Evolutionary conservation across 495 filamentous ascomycete genomes (phyloP), one percentile per base, ranked within the genome.

Genomic region (Elaphomyces granulatus): DNA sequence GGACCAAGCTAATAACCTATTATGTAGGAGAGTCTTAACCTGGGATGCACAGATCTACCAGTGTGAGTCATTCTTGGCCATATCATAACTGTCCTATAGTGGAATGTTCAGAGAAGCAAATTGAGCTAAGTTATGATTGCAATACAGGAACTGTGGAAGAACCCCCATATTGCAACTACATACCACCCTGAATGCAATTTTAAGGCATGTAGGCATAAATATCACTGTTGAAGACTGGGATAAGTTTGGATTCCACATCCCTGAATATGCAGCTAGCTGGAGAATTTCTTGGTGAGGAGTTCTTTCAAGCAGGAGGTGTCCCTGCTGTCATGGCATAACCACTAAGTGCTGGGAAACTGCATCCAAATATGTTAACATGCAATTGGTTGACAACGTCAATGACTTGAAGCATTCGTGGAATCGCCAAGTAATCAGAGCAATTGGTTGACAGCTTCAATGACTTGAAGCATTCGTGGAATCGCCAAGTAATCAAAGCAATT

Each of bases 231-330:
- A 74, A 38, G 69, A 73, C 41, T 74, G 68, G 68, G 69, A 74
- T 43, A 50, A 44, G 1, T 40, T 72, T 17, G 69, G 70, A 15
- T 66, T 65, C 33, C 49, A 53, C 4, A 58, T 72, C 17, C 70
- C 70, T 71, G 16, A 72, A 74, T 32, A 64, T 74, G 64, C 65
- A 71, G 42, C 70, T 69, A 0, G 66, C 68, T 0, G 70, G 70
- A 3, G 63, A 72, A 37, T 54, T 59, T 12, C 55, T 74, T 0
- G 62, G 67, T 1, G 70, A 72, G 45, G 68, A 74, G 45, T 72
- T 70, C 36, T 65, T 60, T 45, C 61, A 67, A 14, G 67, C 69
- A 17, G 70, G 70, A 12, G 70, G 70, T n/a, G 53, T 72, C 4
- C 69, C 66, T 1, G 64, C 69, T 20, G 61, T 74, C 21, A 64